Evolutionary conservation across 257 asterid species (phyloP).

Genomic region (Solanum pennellii): DNA sequence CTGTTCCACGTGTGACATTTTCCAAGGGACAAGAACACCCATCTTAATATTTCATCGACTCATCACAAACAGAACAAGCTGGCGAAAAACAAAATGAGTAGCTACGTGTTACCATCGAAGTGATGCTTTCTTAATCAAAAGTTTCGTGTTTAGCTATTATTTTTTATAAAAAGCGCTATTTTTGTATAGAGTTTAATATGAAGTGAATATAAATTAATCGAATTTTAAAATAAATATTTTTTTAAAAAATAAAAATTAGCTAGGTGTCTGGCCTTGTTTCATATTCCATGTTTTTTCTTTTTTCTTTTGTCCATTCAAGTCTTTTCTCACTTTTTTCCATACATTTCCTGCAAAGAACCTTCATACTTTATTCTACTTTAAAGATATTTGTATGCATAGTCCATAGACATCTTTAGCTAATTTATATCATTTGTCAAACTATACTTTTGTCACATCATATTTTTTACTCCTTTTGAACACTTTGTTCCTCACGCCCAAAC

Average conservation of each 20-base stretch:
- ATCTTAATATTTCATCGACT: neutral
- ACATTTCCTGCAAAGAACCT: neutral
- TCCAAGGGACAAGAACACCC: neutral
- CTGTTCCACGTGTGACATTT: neutral
- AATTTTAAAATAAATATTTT: rapidly evolving
- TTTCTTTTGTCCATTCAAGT: neutral
- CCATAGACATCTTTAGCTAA: neutral
- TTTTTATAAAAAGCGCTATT: too few species aligned
- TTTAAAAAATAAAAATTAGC: neutral
- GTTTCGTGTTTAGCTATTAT: too few species aligned
- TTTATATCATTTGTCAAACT: neutral
- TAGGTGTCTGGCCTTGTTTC: neutral
- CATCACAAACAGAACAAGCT: neutral
- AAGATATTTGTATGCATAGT: neutral
- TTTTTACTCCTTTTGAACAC: neutral
- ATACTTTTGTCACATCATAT: neutral
- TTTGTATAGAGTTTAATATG: rapidly evolving
- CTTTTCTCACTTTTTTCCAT: neutral
- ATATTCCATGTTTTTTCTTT: neutral
- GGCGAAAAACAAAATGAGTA: neutral
- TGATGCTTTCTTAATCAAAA: neutral
- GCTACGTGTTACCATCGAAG: neutral
- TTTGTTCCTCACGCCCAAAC: neutral
- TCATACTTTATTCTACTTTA: neutral
- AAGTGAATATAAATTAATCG: rapidly evolving